Percentiles rank a stretch among this genome's conserved stretches.
These are phyloP conservation scores for Rhizopogon vinicolor DNA, from an alignment of 768 basidiomycete species.

Conservation along the genomic window DNA sequence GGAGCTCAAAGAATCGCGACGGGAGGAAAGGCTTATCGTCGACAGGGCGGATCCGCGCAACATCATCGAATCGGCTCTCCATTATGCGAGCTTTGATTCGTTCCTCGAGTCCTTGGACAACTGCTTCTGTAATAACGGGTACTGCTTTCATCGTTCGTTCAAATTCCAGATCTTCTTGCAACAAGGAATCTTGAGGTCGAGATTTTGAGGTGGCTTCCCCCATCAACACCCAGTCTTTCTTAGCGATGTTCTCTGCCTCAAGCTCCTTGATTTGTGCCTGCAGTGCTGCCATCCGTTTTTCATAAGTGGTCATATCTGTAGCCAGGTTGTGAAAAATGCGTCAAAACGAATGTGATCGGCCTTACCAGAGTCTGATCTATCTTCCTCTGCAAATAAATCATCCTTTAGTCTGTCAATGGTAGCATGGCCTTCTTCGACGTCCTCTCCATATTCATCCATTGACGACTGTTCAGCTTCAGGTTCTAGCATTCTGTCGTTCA, in stretches of 20 bases:
- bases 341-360: background rate
- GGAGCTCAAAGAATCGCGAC: constrained; percentile 82
- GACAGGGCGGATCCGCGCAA: constrained; percentile 71
- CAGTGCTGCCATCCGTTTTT: constrained; percentile 71
- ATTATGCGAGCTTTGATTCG: constrained; percentile 86
- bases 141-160: constrained; percentile 84
- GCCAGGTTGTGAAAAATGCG: background rate
- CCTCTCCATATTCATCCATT: constrained; percentile 20
- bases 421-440: constrained; percentile 32
- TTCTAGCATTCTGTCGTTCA: constrained; percentile 29
- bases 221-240: constrained; percentile 90
- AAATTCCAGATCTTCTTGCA: constrained; percentile 94
- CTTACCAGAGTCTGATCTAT: constrained; percentile 13
- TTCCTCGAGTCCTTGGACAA: constrained; percentile 78
- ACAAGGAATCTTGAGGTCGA: constrained; percentile 85
- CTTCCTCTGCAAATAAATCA: constrained; percentile 75
- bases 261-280: constrained; percentile 75
- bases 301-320: constrained; percentile 68
- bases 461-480: constrained; percentile 21
- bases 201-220: constrained; percentile 83
- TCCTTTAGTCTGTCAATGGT: constrained; percentile 69
- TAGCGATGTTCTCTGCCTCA: constrained; percentile 82
- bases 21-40: constrained; percentile 90
- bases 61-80: constrained; percentile 86
- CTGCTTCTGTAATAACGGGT: constrained; percentile 88